Evolutionary conservation across 139 green algal genomes (phyloP).

Genomic region (Ulvella scutata): DNA sequence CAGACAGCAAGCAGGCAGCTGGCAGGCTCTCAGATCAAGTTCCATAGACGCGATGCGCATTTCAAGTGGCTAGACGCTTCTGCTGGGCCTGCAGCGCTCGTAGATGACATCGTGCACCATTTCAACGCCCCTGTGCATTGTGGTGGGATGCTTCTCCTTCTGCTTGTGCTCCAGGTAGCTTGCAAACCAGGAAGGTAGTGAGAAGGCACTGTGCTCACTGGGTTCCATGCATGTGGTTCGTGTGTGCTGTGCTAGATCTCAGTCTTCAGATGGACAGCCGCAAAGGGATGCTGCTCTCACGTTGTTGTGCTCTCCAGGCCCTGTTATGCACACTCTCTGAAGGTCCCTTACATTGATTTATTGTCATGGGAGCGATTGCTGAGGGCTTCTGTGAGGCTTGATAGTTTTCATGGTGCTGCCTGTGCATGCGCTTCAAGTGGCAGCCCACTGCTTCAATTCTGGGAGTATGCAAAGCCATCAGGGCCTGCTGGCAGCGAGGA

Average conservation of each 20-base stretch:
- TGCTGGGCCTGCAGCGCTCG: neutral
- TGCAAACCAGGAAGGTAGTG: too few relatives aligned
- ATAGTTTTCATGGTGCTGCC: neutral
- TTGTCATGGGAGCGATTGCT: too few relatives aligned
- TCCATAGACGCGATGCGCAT: neutral
- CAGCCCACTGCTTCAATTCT: neutral
- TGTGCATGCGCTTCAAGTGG: neutral
- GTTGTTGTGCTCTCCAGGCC: too few relatives aligned
- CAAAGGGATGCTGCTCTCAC: neutral
- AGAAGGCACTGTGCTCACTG: too few relatives aligned
- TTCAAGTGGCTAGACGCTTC: neutral
- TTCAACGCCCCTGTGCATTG: neutral
- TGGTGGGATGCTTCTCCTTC: neutral
- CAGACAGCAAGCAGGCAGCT: slow-evolving; percentile 45
- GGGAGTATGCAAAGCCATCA: neutral
- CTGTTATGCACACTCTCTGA: too few relatives aligned
- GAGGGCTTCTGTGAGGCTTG: neutral
- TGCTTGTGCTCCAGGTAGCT: too few relatives aligned
- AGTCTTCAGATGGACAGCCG: neutral
- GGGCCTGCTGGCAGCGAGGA: too few relatives aligned
- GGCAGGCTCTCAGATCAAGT: slow-evolving; percentile 45
- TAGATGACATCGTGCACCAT: neutral
- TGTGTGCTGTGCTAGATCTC: neutral
- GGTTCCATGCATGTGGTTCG: neutral
- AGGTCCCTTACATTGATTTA: too few relatives aligned